A percentile compares a stretch with the other conserved stretches of the same genome.
phyloP scores from a whole-genome alignment of 495 filamentous ascomycete genomes.

The Penicillium bovifimosum region DNA sequence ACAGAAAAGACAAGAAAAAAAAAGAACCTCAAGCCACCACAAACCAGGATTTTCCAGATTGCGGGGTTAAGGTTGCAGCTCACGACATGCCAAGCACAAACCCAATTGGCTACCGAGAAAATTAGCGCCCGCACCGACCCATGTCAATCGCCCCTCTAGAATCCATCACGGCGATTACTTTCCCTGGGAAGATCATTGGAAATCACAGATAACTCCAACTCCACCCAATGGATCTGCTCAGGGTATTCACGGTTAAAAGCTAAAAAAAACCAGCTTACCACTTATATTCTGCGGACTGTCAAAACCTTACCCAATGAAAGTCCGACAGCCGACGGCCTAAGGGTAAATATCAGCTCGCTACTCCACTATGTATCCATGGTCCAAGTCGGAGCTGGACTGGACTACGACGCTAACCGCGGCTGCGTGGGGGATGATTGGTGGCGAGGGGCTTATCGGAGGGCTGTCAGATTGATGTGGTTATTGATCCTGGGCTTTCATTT shows the following conservation, averaged over 20 bases:
- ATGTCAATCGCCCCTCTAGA: neutral
- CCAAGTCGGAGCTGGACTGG: neutral
- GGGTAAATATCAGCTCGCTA: neutral
- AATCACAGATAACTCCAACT: too few species aligned
- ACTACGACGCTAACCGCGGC: neutral
- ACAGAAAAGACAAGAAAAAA: neutral
- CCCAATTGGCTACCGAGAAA: slow-evolving; percentile 2
- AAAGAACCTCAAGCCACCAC: neutral
- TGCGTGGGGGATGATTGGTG: too few species aligned
- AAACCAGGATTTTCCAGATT: slow-evolving; percentile 6
- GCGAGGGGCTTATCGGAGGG: too few species aligned
- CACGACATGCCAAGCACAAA: neutral
- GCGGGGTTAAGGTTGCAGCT: slow-evolving; percentile 32
- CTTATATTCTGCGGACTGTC: too few species aligned
- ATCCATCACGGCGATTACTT: neutral
- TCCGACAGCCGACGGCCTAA: too few species aligned
- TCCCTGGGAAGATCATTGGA: too few species aligned
- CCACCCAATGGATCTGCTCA: neutral
- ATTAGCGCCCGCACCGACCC: slow-evolving; percentile 3
- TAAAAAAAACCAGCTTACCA: neutral
- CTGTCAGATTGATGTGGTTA: too few species aligned
- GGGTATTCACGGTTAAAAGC: neutral
- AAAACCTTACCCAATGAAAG: too few species aligned
- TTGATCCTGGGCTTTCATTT: too few species aligned
- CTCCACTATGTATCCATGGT: neutral